A percentile compares a stretch with the other conserved stretches of the same genome.
Conservation (phyloP, 352 stramenopile species). For the Phytophthora fragariaefolia region DNA sequence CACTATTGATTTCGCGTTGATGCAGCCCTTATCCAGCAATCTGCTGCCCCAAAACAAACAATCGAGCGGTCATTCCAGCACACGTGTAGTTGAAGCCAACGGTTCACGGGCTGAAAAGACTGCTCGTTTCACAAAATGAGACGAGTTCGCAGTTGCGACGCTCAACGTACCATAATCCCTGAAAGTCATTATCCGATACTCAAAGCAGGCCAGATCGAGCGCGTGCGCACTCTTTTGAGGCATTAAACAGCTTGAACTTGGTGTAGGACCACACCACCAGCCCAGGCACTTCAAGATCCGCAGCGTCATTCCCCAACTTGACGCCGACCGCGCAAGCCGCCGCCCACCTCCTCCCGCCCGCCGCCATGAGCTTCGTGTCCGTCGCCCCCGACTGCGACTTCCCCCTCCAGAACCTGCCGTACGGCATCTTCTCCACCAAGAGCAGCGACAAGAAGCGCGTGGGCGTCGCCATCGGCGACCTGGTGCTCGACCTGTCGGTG, state of each 20-base stretch:
- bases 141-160: too few species aligned
- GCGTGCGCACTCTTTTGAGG: too few species aligned
- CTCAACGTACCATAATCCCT: too few species aligned
- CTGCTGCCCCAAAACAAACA: too few species aligned
- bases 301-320: background rate
- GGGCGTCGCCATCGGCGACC: slow-evolving; percentile 85
- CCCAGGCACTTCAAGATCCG: background rate
- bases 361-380: slow-evolving; percentile 62
- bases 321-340: background rate
- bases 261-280: background rate
- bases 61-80: too few species aligned
- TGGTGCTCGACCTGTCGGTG: slow-evolving; percentile 90
- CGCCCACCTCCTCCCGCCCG: background rate
- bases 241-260: background rate
- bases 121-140: too few species aligned
- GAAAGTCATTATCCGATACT: too few species aligned
- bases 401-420: slow-evolving; percentile 95
- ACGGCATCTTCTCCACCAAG: slow-evolving; percentile 93
- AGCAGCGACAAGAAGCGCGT: slow-evolving; percentile 72
- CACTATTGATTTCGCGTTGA: too few species aligned
- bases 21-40: too few species aligned
- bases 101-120: too few species aligned
- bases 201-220: too few species aligned
- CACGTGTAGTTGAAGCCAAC: too few species aligned
- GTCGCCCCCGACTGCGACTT: slow-evolving; percentile 86